Conservation (phyloP, 768 basidiomycete genomes). For the Royoungia palumana region DNA sequence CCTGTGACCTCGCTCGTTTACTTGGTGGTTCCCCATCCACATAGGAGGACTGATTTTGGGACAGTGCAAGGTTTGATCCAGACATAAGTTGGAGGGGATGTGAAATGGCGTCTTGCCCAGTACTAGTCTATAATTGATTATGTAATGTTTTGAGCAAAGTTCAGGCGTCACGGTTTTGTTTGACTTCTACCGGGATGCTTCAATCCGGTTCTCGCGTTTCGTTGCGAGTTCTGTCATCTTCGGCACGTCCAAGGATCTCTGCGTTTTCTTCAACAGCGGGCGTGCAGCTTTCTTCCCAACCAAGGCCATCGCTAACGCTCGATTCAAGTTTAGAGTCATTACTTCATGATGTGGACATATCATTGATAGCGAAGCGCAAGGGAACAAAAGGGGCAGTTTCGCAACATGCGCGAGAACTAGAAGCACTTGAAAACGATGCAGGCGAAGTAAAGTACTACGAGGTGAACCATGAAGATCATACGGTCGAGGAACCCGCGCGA, state of each 20-base stretch:
- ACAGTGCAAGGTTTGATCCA: slow-evolving; percentile 6
- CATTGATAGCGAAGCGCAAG: slow-evolving; percentile 41
- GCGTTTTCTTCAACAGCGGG: slow-evolving; percentile 33
- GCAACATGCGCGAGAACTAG: slow-evolving; percentile 49
- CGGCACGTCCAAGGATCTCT: slow-evolving; percentile 21
- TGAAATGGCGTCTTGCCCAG: neutral
- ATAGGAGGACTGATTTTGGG: slow-evolving; percentile 3
- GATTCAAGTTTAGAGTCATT: slow-evolving; percentile 64
- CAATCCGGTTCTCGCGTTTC: slow-evolving; percentile 18
- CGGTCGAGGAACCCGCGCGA: slow-evolving; percentile 22
- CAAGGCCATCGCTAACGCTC: slow-evolving; percentile 60
- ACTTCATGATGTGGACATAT: slow-evolving; percentile 65
- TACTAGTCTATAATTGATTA: slow-evolving; percentile 10
- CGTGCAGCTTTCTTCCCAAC: slow-evolving; percentile 32
- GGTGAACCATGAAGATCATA: slow-evolving; percentile 32
- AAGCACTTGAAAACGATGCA: slow-evolving; percentile 41
- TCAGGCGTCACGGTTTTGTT: neutral
- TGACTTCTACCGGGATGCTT: slow-evolving; percentile 16
- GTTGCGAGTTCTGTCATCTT: slow-evolving; percentile 22
- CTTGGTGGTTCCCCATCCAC: slow-evolving; percentile 26
- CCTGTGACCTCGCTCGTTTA: slow-evolving; percentile 29
- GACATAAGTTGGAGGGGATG: slow-evolving; percentile 12
- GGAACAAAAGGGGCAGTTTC: slow-evolving; percentile 22
- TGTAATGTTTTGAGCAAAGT: slow-evolving; percentile 15
- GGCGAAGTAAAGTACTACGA: slow-evolving; percentile 33